Conservation (phyloP, 352 stramenopile genomes). For the Globisporangium apiculatum region DNA sequence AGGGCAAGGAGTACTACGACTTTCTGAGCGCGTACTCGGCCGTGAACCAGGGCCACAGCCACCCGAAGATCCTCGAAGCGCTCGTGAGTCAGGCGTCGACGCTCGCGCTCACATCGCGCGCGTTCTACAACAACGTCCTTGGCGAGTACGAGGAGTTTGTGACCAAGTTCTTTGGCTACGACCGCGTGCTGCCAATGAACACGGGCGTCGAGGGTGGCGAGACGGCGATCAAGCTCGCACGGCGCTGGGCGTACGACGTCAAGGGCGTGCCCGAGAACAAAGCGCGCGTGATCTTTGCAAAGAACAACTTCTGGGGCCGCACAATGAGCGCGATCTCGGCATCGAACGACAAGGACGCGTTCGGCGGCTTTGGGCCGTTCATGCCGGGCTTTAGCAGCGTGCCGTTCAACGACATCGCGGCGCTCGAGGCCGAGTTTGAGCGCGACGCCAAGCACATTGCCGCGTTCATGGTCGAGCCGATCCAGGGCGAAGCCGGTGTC, state of each 20-base stretch:
- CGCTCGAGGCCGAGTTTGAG: constrained; percentile 77
- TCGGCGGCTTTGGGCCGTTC: constrained; percentile 93
- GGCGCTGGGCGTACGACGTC: constrained; percentile 96
- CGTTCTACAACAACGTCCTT: constrained; percentile 98
- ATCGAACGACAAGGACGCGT: constrained; percentile 89
- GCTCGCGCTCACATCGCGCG: constrained; percentile 95
- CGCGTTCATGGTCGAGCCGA: constrained; percentile 99
- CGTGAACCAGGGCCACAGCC: constrained; percentile 95
- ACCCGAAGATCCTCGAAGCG: constrained; percentile 95
- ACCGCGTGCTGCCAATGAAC: constrained; percentile 98
- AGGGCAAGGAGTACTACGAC: constrained; percentile 97
- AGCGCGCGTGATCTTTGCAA: constrained; percentile 93
- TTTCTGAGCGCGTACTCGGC: constrained; percentile 94
- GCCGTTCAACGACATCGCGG: constrained; percentile 92
- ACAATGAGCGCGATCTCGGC: constrained; percentile 96
- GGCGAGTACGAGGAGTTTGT: constrained; percentile 97
- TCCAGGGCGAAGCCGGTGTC: constrained; percentile 98
- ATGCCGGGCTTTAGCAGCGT: constrained; percentile 95
- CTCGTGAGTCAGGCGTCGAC: constrained; percentile 92
- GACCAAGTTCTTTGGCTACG: constrained; percentile 95
- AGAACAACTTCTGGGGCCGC: constrained; percentile 99
- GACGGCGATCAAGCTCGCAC: constrained; percentile 96
- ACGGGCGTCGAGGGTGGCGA: constrained; percentile 98
- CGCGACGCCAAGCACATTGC: constrained; percentile 88
- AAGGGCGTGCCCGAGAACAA: constrained; percentile 93